Evolutionary conservation across 2,329 filamentous ascomycete species (phyloP).

Genomic region (Talaromyces sp.): DNA sequence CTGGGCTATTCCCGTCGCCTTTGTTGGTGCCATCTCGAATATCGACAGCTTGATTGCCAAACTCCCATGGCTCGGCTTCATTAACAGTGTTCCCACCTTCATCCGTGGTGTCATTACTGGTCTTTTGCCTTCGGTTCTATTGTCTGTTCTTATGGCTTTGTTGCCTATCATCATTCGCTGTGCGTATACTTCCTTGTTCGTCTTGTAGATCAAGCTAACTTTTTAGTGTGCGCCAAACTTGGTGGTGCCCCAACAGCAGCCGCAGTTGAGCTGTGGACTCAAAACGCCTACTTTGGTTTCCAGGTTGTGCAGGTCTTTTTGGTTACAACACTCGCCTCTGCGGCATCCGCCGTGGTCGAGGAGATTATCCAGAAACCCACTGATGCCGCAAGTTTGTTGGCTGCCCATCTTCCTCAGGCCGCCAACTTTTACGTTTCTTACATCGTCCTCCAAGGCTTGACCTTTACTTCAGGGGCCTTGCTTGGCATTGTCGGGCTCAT

Average conservation of each 20-base stretch:
- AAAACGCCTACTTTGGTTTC: slow-evolving; percentile 77
- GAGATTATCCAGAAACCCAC: slow-evolving; percentile 63
- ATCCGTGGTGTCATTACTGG: slow-evolving; percentile 82
- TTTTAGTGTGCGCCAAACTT: slow-evolving; percentile 68
- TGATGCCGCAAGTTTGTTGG: slow-evolving; percentile 62
- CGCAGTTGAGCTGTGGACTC: slow-evolving; percentile 79
- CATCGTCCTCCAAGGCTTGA: slow-evolving; percentile 87
- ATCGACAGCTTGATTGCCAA: slow-evolving; percentile 64
- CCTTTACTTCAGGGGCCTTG: slow-evolving; percentile 69
- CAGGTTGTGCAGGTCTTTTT: slow-evolving; percentile 85
- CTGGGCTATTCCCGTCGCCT: slow-evolving; percentile 73
- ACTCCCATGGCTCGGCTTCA: slow-evolving; percentile 69
- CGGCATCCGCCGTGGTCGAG: slow-evolving; percentile 67
- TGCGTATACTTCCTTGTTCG: slow-evolving; percentile 39
- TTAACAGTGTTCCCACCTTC: slow-evolving; percentile 64
- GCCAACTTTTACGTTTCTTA: slow-evolving; percentile 96
- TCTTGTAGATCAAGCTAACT: neutral
- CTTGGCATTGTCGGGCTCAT: slow-evolving; percentile 72
- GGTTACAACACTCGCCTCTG: slow-evolving; percentile 76
- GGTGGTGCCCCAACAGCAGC: slow-evolving; percentile 77
- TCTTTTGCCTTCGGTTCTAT: slow-evolving; percentile 72
- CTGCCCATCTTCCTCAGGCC: slow-evolving; percentile 71
- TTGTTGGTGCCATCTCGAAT: slow-evolving; percentile 84
- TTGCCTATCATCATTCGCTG: slow-evolving; percentile 77
- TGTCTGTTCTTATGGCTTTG: slow-evolving; percentile 81